Evolutionary conservation across 1,284 basidiomycete species (phyloP).

Genomic region (Boletus smithii): DNA sequence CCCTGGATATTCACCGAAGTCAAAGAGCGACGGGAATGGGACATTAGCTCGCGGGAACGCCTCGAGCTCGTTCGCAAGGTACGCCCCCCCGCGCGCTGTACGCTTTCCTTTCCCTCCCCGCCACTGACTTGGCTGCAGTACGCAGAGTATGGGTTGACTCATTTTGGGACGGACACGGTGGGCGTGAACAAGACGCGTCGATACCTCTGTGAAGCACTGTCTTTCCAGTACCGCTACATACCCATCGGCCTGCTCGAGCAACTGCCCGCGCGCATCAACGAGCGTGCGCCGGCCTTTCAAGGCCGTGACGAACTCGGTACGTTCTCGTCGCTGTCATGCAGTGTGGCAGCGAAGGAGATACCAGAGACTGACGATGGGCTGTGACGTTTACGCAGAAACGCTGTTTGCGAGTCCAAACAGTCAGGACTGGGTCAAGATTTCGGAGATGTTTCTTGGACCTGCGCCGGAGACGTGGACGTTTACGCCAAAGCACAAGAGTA

Average conservation of each 20-base stretch:
- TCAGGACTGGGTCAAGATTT: conserved; percentile 93
- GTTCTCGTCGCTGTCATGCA: conserved; percentile 21
- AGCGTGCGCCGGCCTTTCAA: conserved; percentile 81
- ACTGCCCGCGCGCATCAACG: conserved; percentile 82
- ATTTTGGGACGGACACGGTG: conserved; percentile 88
- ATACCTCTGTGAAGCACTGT: conserved; percentile 92
- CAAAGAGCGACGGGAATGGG: conserved; percentile 90
- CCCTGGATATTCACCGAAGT: conserved; percentile 97
- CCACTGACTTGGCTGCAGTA: conserved; percentile 44
- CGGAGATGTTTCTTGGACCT: conserved; percentile 89
- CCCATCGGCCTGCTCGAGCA: conserved; percentile 91
- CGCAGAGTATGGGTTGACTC: conserved; percentile 76
- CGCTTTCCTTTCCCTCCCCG: neutral
- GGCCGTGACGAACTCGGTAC: conserved; percentile 84
- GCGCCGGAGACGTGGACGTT: conserved; percentile 66
- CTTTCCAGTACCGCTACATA: conserved; percentile 93
- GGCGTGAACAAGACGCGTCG: conserved; percentile 92
- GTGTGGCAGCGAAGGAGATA: neutral
- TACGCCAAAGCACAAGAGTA: conserved; percentile 74
- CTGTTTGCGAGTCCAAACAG: conserved; percentile 78
- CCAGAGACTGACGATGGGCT: conserved; percentile 1
- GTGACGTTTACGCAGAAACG: conserved; percentile 55
- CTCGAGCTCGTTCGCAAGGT: conserved; percentile 83
- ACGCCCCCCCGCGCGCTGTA: conserved; percentile 18
- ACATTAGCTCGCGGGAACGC: conserved; percentile 89